Evolutionary conservation across 179 eudicot genomes (phyloP), one percentile per base, ranked within the genome.

Genomic region (Silene coronaria): DNA sequence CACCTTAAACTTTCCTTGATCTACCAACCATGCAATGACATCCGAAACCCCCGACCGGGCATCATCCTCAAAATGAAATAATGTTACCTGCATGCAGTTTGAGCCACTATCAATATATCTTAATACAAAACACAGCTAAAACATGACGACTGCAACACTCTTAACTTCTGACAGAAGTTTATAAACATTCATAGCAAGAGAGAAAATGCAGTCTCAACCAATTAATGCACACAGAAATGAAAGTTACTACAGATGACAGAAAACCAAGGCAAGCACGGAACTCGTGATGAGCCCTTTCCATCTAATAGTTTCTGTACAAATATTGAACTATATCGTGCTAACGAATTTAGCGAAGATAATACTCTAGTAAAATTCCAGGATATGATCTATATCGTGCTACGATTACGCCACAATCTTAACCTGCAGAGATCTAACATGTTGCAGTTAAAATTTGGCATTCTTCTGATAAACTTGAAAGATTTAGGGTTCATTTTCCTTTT

Each of bases 41-140:
- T 95, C 90, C 16, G 72, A 66, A 74, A 86, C 89, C 51, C 89
- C 97, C 66, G 84, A 77, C 79, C 99, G 90, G 51, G 96, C 95
- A 75, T 86, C 84, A 84, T 95, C 99, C 87, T 95, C 99, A 75
- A 95, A 91, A 82, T 95, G 97, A 77, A 95, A 95, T 45, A 94
- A 78, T 28, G 99, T 92, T 60, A 95, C 89, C 98, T 93, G 82
- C 78, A 81, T 28, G 61, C 36, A 80, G 28, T 73, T 48, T 14
- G 60, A 75, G 69, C 42, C 27, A 67, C 64, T 32, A 62, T 75
- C 38, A 82, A 65, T 30, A 27, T 19, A 51, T 71, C 13, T 14
- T 71, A 36, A 51, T 28, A 28, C 10, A 34, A n/a, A n/a, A n/a
- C 23, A 48, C 22, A 5, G 21, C 26, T 55, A 36, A 32, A 78